phyloP scores from a whole-genome alignment of 768 basidiomycete genomes.

The Boletus barrowsii region DNA sequence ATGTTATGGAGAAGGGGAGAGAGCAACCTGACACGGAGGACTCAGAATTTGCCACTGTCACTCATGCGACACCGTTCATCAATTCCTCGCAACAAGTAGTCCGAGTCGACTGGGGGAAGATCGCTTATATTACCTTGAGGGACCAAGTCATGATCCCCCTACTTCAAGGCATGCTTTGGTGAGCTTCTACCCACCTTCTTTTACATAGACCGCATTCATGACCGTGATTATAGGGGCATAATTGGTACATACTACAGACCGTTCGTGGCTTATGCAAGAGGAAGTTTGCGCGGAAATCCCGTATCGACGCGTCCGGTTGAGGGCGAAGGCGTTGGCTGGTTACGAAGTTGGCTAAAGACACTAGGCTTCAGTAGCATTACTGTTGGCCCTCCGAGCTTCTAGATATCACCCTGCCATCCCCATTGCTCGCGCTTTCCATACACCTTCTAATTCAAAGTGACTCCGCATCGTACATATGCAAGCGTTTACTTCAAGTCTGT shows the following conservation, averaged over 20 bases:
- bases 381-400: slow-evolving; percentile 24
- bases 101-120: slow-evolving; percentile 52
- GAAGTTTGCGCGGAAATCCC: slow-evolving; percentile 13
- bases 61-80: slow-evolving; percentile 31
- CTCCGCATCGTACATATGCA: no score
- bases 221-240: slow-evolving; percentile 23
- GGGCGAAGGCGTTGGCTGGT: slow-evolving; percentile 30
- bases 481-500: no score
- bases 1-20: slow-evolving; percentile 34
- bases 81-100: slow-evolving; percentile 36
- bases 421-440: background rate
- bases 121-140: slow-evolving; percentile 60
- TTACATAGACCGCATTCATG: background rate
- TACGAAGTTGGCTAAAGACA: slow-evolving; percentile 28
- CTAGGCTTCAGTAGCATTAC: slow-evolving; percentile 29
- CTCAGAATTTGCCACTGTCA: slow-evolving; percentile 16
- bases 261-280: slow-evolving; percentile 24
- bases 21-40: slow-evolving; percentile 17
- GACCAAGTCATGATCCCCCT: slow-evolving; percentile 71
- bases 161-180: slow-evolving; percentile 68
- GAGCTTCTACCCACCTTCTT: slow-evolving; percentile 18
- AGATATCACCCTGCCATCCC: background rate
- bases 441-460: no score
- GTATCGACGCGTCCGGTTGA: slow-evolving; percentile 17
- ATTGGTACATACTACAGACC: slow-evolving; percentile 32